These are phyloP conservation scores for Pythium biforme DNA, from an alignment of 352 stramenopile genomes.

Conservation along the genomic window DNA sequence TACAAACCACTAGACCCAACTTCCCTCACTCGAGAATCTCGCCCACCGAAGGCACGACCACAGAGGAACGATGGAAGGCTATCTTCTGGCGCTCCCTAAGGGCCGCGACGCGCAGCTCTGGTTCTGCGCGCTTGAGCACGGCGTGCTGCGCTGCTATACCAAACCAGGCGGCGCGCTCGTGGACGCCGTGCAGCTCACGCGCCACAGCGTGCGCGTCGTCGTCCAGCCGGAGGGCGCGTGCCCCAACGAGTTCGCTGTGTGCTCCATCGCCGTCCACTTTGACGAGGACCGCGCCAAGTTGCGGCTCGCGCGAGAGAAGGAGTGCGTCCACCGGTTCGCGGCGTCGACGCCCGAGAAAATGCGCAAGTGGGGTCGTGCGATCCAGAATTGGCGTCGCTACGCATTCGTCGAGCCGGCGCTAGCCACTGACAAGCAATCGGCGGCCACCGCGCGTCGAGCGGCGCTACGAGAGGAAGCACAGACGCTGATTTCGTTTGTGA, in stretches of 20 bases:
- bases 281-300: conserved; percentile 51
- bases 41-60: not conserved
- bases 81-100: conserved; percentile 61
- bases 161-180: conserved; percentile 34
- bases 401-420: conserved; percentile 57
- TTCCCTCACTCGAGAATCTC: conserved; percentile 2
- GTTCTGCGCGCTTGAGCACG: conserved; percentile 73
- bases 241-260: conserved; percentile 66
- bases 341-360: conserved; percentile 53
- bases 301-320: conserved; percentile 30
- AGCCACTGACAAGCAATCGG: not conserved
- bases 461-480: conserved; percentile 16
- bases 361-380: conserved; percentile 61
- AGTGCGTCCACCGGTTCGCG: conserved; percentile 46
- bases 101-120: conserved; percentile 40
- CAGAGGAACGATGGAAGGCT: conserved; percentile 57
- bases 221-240: conserved; percentile 46
- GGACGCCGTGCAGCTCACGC: conserved; percentile 54
- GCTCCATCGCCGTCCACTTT: conserved; percentile 47
- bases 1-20: not conserved
- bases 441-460: not conserved
- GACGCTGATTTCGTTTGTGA: conserved; percentile 23
- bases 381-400: conserved; percentile 73
- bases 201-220: conserved; percentile 62
- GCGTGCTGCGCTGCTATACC: conserved; percentile 53